Evolutionary conservation across 2,329 filamentous ascomycete species (phyloP).

Genomic region (Nothomitra cinnamomea): DNA sequence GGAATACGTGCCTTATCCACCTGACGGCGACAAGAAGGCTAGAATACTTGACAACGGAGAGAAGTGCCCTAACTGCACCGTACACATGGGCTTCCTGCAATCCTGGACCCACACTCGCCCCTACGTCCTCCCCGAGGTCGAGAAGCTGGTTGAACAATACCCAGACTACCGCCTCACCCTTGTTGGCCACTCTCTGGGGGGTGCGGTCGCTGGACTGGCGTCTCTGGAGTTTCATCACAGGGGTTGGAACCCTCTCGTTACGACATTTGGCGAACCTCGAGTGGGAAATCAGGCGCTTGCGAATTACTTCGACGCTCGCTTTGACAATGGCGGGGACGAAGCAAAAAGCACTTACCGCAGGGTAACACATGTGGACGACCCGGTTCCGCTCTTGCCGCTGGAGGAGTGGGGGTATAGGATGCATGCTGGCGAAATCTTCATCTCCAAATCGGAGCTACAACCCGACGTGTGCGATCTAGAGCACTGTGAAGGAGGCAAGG

Average conservation of each 20-base stretch:
- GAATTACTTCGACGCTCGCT: constrained; percentile 35
- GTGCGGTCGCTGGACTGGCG: constrained; percentile 77
- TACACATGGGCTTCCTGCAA: constrained; percentile 75
- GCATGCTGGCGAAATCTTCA: constrained; percentile 79
- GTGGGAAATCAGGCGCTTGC: constrained; percentile 37
- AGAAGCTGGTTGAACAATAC: constrained; percentile 39
- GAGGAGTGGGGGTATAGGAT: constrained; percentile 74
- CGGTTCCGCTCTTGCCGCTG: constrained; percentile 73
- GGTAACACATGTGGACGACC: constrained; percentile 74
- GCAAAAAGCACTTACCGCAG: constrained; percentile 44
- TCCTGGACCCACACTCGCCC: constrained; percentile 66
- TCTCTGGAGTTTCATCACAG: constrained; percentile 61
- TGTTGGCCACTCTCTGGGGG: constrained; percentile 82
- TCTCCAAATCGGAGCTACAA: constrained; percentile 52
- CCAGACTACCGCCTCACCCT: constrained; percentile 60
- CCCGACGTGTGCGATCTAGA: constrained; percentile 52
- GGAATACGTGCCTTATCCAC: constrained; percentile 75
- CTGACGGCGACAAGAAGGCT: constrained; percentile 18
- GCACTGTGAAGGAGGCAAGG: constrained; percentile 54
- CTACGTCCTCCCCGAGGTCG: constrained; percentile 50
- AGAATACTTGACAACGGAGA: neutral
- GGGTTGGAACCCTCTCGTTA: constrained; percentile 63
- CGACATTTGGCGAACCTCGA: constrained; percentile 81
- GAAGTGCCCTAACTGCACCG: constrained; percentile 67
- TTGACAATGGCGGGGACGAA: constrained; percentile 18